phyloP scores from a whole-genome alignment of 2,329 filamentous ascomycete species.

The Xylariaceae sp. region DNA sequence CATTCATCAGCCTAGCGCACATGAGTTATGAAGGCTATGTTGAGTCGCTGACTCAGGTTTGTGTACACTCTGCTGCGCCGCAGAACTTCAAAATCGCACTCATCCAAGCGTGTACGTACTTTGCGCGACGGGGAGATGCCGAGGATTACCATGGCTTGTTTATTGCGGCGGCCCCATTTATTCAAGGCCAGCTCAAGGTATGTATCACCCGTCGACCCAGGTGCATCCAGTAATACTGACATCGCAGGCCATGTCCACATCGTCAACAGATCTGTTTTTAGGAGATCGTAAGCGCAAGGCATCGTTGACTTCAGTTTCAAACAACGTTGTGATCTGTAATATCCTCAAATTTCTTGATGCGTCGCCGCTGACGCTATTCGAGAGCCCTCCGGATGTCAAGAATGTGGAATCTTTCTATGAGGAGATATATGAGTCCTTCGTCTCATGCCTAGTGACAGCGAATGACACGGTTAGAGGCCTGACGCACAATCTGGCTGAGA shows the following conservation, averaged over 20 bases:
- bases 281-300: constrained; percentile 37
- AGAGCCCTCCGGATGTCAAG: constrained; percentile 32
- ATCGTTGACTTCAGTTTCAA: constrained; percentile 28
- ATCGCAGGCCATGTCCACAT: constrained; percentile 33
- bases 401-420: constrained; percentile 37
- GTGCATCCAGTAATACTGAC: constrained; percentile 5
- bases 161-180: constrained; percentile 49
- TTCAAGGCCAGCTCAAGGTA: constrained; percentile 55
- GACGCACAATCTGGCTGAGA: constrained; percentile 43
- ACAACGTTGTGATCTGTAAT: constrained; percentile 41
- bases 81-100: constrained; percentile 58
- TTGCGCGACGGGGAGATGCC: constrained; percentile 48
- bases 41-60: constrained; percentile 52
- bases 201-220: too few relatives aligned
- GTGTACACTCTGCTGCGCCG: constrained; percentile 53
- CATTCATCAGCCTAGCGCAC: constrained; percentile 61
- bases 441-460: constrained; percentile 50
- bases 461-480: constrained; percentile 45
- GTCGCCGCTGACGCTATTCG: constrained; percentile 46
- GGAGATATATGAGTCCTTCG: constrained; percentile 46
- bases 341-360: constrained; percentile 56
- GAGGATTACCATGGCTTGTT: constrained; percentile 53
- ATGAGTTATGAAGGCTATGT: constrained; percentile 57
- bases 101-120: constrained; percentile 59
- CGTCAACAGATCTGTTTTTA: constrained; percentile 34